Conservation (phyloP, 2,329 filamentous ascomycete genomes). For the Aureobasidium sp. region DNA sequence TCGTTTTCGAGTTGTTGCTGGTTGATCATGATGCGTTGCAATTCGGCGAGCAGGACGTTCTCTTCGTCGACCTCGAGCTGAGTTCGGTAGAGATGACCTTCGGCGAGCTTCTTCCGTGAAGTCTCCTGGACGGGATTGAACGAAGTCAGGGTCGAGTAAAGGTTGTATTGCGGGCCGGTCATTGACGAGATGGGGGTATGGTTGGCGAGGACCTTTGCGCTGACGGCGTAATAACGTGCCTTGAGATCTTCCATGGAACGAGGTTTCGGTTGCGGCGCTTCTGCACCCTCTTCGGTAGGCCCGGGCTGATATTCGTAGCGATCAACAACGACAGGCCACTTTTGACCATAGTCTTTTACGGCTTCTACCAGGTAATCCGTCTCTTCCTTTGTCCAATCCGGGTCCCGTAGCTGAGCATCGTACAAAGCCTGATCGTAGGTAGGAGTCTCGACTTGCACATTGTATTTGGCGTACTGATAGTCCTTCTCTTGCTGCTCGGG, state of each 20-base stretch:
- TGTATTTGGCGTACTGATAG: slow-evolving; percentile 73
- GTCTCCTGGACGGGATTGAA: slow-evolving; percentile 76
- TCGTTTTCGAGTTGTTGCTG: slow-evolving; percentile 82
- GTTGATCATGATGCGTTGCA: slow-evolving; percentile 82
- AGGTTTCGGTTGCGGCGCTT: slow-evolving; percentile 29
- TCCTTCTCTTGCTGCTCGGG: slow-evolving; percentile 35
- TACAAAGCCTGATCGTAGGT: slow-evolving; percentile 86
- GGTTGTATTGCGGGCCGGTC: slow-evolving; percentile 72
- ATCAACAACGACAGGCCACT: slow-evolving; percentile 88
- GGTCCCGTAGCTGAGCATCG: slow-evolving; percentile 58
- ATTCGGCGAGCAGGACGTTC: slow-evolving; percentile 76
- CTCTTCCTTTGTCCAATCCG: slow-evolving; percentile 84
- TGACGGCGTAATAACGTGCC: slow-evolving; percentile 79
- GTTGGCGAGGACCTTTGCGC: slow-evolving; percentile 70
- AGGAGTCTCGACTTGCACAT: slow-evolving; percentile 68
- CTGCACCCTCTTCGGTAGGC: slow-evolving; percentile 12
- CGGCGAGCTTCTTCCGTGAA: slow-evolving; percentile 74
- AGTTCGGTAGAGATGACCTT: slow-evolving; percentile 66
- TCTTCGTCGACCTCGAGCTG: slow-evolving; percentile 89
- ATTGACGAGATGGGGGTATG: slow-evolving; percentile 77
- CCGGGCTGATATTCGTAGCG: slow-evolving; percentile 66
- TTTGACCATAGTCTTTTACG: slow-evolving; percentile 69
- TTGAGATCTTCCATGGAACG: slow-evolving; percentile 87
- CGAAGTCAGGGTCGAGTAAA: slow-evolving; percentile 76
- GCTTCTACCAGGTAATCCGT: slow-evolving; percentile 81